Evolutionary conservation across 2,329 filamentous ascomycete species (phyloP), one percentile per base, ranked within the genome.

Genomic region (Botryotinia convoluta): DNA sequence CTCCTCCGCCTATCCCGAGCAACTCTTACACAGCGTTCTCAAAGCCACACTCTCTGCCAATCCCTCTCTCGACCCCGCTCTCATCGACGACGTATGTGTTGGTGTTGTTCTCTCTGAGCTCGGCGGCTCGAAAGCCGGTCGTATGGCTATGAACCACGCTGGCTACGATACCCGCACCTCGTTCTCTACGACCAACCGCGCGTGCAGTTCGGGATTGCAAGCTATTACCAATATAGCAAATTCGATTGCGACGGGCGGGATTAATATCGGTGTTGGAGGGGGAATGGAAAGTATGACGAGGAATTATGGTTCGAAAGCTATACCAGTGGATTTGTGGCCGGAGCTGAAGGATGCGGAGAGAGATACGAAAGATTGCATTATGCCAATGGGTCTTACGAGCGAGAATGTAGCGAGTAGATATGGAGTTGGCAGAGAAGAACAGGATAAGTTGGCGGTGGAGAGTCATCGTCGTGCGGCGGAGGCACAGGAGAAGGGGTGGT

Each of bases 281-380:
- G 95, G 95, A 44, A 97, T 97, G 93, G 95, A 98, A 87, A 95
- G 92, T 84, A 98, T 98, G 95, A 97, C 93, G 76, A 85, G 92
- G 77, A 97, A 97, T 84, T 98, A 98, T 83, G 94, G 91, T 69
- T 89, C 86, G 39, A 86, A 90, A 73, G 95, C 95, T n/a, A 96
- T 98, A 61, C 95, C 95, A 0, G 91, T 90, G 0, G 89, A 94
- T 76, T 83, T 94, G 18, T 97, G 94, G 93, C 90, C 92, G 0
- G 90, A 88, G 69, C 84, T 97, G 74, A 88, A 85, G 78, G 87
- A 91, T 1, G 90, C 87, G 5, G 83, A 84, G 1, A 87, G 91
- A 79, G 91, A 97, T 76, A 92, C 93, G 5, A 85, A 88, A 60
- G 95, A 97, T 81, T 97, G 95, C 81, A 89, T 98, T 81, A 97